Conservation (phyloP, 1,284 basidiomycete species). For the Hemileia vastatrix region DNA sequence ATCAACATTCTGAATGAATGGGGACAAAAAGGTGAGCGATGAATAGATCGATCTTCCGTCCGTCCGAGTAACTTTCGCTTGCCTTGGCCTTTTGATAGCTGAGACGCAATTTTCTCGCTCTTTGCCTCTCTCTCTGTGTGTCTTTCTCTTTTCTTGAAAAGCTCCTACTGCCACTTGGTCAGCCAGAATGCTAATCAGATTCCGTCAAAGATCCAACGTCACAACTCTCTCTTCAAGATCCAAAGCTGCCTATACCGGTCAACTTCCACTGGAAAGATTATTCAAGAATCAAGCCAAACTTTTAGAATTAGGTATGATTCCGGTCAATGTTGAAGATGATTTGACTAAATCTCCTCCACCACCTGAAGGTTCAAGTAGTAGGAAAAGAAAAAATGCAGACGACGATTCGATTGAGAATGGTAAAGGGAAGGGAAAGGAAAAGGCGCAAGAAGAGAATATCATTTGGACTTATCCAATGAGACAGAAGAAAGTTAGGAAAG, state of each 20-base stretch:
- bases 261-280: background rate
- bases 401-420: slow-evolving; percentile 38
- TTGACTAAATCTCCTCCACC: background rate
- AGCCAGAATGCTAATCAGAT: background rate
- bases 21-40: background rate
- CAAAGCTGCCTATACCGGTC: background rate
- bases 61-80: too few relatives aligned
- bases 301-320: background rate
- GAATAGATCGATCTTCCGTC: too few relatives aligned
- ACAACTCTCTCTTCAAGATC: background rate
- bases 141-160: too few relatives aligned
- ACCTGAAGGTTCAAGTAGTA: slow-evolving; percentile 16
- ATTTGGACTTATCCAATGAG: too few relatives aligned
- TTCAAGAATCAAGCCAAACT: background rate
- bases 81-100: too few relatives aligned
- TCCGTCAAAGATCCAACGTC: background rate
- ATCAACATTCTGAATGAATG: background rate
- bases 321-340: background rate
- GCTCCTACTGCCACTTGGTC: too few relatives aligned
- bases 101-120: too few relatives aligned
- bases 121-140: too few relatives aligned
- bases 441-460: background rate
- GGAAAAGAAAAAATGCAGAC: slow-evolving; percentile 33
- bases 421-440: slow-evolving; percentile 6
- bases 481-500: too few relatives aligned